Evolutionary conservation across 768 basidiomycete genomes (phyloP), one percentile per base, ranked within the genome.

Genomic region (Gyrodon lividus): DNA sequence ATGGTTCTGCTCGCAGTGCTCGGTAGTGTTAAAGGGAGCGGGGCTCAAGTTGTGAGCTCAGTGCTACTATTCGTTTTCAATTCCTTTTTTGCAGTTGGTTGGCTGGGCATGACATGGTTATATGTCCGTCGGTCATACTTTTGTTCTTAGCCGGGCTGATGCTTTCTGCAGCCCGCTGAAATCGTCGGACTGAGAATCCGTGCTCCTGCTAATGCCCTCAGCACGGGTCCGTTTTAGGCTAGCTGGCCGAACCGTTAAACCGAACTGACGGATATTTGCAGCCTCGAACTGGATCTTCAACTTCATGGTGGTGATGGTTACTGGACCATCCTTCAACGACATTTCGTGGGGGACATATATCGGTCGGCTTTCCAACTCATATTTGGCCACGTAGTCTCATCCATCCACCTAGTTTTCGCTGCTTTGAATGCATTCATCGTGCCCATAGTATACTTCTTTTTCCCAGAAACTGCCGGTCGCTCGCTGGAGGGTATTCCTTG

Each of bases 51-150:
- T 39, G 71, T 76, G 14, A 80, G 82, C 23, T 72, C 79, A 0
- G 72, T 85, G 31, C 61, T 84, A 2, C 65, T 87, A 1, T 86
- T 87, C 62, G 76, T 84, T n/a, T 87, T 84, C 74, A 85, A 86
- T 65, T 80, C 80, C 14, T 81, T 83, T 70, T 87, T 87, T 60
- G 83, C 83, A 0, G 67, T 84, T 47, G 84, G 84, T 0, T 87
- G 84, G 84, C 64, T 86, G 37, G 82, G 84, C 16, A 83, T 85
- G 78, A 83, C 85, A 1, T 86, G 84, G 83, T 70, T 87, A 52
- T 85, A 83, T 58, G 81, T 82, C 54, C 61, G 80, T 71, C 23
- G 16, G 30, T 28, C 17, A 6, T 4, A 9, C 42, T 26, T n/a
- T 14, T 34, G 2, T 46, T 5, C 17, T 2, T 19, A 28, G 13